phyloP scores from a whole-genome alignment of 106 monocot genomes.

The Allium cepa region DNA sequence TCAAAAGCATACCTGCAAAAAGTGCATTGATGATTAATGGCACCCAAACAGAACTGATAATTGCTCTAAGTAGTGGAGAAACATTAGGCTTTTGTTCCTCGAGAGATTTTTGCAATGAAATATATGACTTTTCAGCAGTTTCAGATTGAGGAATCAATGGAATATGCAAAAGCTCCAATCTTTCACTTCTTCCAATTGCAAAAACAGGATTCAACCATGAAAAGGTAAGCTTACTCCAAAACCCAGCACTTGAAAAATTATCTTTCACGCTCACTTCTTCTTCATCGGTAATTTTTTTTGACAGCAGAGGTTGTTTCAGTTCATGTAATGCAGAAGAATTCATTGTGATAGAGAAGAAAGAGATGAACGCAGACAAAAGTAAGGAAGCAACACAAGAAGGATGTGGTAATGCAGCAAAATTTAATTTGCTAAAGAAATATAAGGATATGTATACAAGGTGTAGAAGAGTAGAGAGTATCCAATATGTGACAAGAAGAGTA shows the following conservation, averaged over 20 bases:
- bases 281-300: background rate
- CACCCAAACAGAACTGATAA: slow-evolving; percentile 41
- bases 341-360: slow-evolving; percentile 16
- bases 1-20: slow-evolving; percentile 44
- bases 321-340: slow-evolving; percentile 9
- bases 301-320: slow-evolving; percentile 32
- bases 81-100: slow-evolving; percentile 23
- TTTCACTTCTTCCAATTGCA: slow-evolving; percentile 30
- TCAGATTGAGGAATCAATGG: slow-evolving; percentile 49
- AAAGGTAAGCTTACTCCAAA: slow-evolving; percentile 64
- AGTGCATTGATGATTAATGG: slow-evolving; percentile 49
- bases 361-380: slow-evolving; percentile 21
- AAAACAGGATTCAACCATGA: slow-evolving; percentile 80
- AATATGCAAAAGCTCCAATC: slow-evolving; percentile 58
- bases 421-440: slow-evolving; percentile 7
- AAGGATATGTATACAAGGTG: slow-evolving; percentile 13
- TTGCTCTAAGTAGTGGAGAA: slow-evolving; percentile 23
- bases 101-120: slow-evolving; percentile 32
- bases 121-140: slow-evolving; percentile 34
- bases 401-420: slow-evolving; percentile 3
- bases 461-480: slow-evolving; percentile 25
- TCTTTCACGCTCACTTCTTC: background rate
- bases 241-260: slow-evolving; percentile 30
- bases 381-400: slow-evolving; percentile 20
- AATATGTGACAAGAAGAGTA: slow-evolving; percentile 43